Evolutionary conservation across 1,284 basidiomycete species (phyloP), one percentile per base, ranked within the genome.

Genomic region (Trametes versicolor): DNA sequence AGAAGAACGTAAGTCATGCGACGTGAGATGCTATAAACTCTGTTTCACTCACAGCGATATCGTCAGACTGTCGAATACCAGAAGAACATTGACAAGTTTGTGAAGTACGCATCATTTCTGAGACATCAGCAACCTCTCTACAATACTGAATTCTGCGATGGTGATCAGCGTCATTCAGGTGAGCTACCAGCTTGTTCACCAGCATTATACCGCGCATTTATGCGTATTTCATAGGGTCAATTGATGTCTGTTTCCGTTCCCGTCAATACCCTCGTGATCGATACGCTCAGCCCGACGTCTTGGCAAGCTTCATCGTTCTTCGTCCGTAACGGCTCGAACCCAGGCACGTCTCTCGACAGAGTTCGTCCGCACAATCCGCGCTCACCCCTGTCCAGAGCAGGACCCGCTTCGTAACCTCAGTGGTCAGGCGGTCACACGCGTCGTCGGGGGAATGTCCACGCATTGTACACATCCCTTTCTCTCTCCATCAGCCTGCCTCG

Each of bases 391-490:
- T 23, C 19, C 69, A 23, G 36, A 61, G n/a, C 74, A 75, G 66
- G 29, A 69, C 27, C 56, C 62, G 4, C 64, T 70, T 34, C 48
- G 60, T 25, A 75, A 75, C 58, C 62, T 75, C 3, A 68, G 64
- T 13, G 73, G 70, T 3, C 60, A 73, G 52, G 71, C 76, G n/a
- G 72, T 77, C 37, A 76, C 76, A 1, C 73, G 74, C 39, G 66
- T 71, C n/a, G 76, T 77, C 25, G 76, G 76, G 4, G 76, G 76
- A n/a, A 78, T 78, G 76, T 56, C 66, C 32, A 75, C 74, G 29
- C 75, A 76, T 60, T 76, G 47, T 55, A 29, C 19, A 52, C 32
- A 21, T 25, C 17, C 21, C 10, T 36, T 13, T 34, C 17, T 9
- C n/a, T 3, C 27, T 6, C 9, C 36, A 23, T 58, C 39, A 2